Percentiles rank a stretch among this genome's conserved stretches.
Conservation (phyloP, 768 basidiomycete genomes). For the Agaricus sinodeliciosus region DNA sequence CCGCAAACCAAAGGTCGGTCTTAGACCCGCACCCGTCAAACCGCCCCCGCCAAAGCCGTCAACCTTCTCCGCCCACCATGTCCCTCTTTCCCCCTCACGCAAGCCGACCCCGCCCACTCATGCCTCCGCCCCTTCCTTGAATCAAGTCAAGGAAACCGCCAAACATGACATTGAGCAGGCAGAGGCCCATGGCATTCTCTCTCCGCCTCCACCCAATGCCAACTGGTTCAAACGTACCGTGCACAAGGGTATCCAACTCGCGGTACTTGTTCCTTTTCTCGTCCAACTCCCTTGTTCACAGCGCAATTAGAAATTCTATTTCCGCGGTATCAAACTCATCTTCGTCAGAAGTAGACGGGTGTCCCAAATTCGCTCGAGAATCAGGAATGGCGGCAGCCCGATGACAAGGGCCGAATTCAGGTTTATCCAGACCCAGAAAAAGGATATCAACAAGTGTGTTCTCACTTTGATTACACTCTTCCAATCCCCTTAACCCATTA, state of each 20-base stretch:
- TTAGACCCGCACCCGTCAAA: slow-evolving; percentile 57
- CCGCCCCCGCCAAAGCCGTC: slow-evolving; percentile 19
- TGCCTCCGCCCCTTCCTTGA: slow-evolving; percentile 22
- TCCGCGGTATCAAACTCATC: slow-evolving; percentile 66
- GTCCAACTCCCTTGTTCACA: not conserved
- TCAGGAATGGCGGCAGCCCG: slow-evolving; percentile 51
- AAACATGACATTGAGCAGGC: slow-evolving; percentile 63
- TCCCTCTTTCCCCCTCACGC: slow-evolving; percentile 15
- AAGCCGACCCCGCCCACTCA: slow-evolving; percentile 5
- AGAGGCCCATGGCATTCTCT: slow-evolving; percentile 58
- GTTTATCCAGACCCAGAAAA: slow-evolving; percentile 58
- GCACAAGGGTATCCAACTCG: slow-evolving; percentile 42
- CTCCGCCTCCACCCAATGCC: slow-evolving; percentile 57
- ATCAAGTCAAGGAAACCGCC: slow-evolving; percentile 40
- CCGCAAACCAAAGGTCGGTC: slow-evolving; percentile 46
- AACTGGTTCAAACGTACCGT: slow-evolving; percentile 44
- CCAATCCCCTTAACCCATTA: not conserved
- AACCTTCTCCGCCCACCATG: slow-evolving; percentile 14
- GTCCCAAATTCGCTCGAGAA: slow-evolving; percentile 46
- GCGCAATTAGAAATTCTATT: slow-evolving; percentile 73
- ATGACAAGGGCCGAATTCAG: slow-evolving; percentile 64
- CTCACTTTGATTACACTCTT: not conserved
- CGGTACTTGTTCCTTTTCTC: slow-evolving; percentile 23
- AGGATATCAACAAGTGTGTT: slow-evolving; percentile 65
- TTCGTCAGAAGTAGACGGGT: slow-evolving; percentile 53